These are phyloP conservation scores for Hamamelis virginiana DNA, from an alignment of 164 flowering plant species.

Conservation along the genomic window DNA sequence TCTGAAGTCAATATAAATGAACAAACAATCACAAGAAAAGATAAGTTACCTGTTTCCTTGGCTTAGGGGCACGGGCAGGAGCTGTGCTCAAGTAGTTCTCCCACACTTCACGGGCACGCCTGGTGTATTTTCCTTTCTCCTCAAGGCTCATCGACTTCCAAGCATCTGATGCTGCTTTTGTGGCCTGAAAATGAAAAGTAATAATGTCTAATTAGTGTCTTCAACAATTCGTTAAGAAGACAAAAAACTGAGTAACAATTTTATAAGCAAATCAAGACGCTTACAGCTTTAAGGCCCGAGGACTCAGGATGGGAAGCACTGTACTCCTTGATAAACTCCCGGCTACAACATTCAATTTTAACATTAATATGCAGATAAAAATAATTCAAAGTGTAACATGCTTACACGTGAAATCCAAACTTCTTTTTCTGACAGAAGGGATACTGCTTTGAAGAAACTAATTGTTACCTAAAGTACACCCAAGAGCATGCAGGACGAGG, in stretches of 20 bases:
- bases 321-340: slow-evolving; percentile 43
- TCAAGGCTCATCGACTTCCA: slow-evolving; percentile 44
- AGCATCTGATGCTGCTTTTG: slow-evolving; percentile 48
- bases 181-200: slow-evolving; percentile 27
- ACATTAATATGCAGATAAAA: slow-evolving; percentile 1
- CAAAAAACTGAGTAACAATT: not conserved
- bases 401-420: not conserved
- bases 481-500: slow-evolving; percentile 50
- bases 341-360: slow-evolving; percentile 17
- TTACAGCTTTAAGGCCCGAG: slow-evolving; percentile 43
- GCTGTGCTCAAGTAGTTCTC: slow-evolving; percentile 37
- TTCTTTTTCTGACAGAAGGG: too few relatives aligned
- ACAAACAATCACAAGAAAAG: not conserved
- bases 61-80: slow-evolving; percentile 35
- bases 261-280: slow-evolving; percentile 1
- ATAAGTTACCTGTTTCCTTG: slow-evolving; percentile 33
- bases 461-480: slow-evolving; percentile 44
- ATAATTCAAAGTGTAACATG: not conserved
- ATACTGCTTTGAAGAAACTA: not conserved
- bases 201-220: not conserved
- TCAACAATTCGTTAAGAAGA: not conserved
- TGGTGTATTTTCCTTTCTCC: slow-evolving; percentile 42
- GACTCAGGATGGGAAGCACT: slow-evolving; percentile 46
- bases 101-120: slow-evolving; percentile 47
- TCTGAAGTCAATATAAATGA: not conserved